Evolutionary conservation across 2,329 filamentous ascomycete genomes (phyloP).

Genomic region (Colletotrichum incanum): DNA sequence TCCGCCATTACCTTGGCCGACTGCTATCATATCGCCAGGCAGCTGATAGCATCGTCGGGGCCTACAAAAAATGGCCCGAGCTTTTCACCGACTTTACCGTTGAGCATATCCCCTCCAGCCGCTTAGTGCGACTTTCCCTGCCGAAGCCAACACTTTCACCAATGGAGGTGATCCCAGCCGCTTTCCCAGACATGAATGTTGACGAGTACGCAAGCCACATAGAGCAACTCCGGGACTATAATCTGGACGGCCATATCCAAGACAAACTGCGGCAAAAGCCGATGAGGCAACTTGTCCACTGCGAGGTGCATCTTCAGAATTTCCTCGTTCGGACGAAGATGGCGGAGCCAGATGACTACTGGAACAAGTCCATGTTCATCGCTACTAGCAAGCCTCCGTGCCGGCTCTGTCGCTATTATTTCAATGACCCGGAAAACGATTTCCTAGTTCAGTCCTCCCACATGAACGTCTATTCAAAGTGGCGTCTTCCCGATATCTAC

Average conservation of each 20-base stretch:
- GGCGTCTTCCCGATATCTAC: not conserved
- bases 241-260: not conserved
- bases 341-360: not conserved
- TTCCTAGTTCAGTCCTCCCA: not conserved
- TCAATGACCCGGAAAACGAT: not conserved
- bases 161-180: not conserved
- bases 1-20: not conserved
- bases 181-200: not conserved
- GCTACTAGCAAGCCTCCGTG: conserved; percentile 2
- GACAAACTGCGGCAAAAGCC: not conserved
- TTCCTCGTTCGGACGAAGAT: not conserved
- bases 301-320: not conserved
- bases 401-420: not conserved
- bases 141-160: not conserved
- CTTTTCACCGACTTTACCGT: not conserved
- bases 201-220: not conserved
- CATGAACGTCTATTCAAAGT: not conserved
- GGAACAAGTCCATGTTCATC: not conserved
- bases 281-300: not conserved
- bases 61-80: not conserved
- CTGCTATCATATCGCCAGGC: not conserved
- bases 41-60: not conserved
- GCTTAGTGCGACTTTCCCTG: not conserved
- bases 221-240: not conserved
- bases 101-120: not conserved